phyloP scores from a whole-genome alignment of 2,329 filamentous ascomycete species.

The Aplosporella prunicola region DNA sequence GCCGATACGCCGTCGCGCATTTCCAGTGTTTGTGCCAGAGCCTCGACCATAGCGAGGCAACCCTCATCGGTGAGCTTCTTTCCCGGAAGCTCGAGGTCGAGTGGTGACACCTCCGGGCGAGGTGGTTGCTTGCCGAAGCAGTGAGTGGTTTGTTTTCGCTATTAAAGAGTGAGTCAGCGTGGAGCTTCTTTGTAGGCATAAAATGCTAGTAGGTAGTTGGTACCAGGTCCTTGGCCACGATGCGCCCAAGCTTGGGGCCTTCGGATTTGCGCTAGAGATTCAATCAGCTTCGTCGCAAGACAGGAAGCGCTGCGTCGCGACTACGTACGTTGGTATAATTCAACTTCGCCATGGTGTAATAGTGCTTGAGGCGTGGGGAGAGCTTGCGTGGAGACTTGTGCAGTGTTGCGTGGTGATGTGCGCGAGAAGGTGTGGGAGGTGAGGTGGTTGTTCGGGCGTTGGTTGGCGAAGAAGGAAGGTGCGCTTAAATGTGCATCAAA shows the following conservation, averaged over 20 bases:
- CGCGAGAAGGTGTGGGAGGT: not conserved
- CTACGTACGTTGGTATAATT: conserved; percentile 31
- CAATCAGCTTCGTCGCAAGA: conserved; percentile 13
- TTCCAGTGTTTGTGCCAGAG: conserved; percentile 31
- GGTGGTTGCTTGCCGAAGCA: conserved; percentile 16
- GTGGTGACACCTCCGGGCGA: conserved; percentile 18
- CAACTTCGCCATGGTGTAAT: conserved; percentile 17
- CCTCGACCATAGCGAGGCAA: conserved; percentile 33
- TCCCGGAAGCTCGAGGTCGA: conserved; percentile 38
- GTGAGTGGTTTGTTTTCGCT: conserved; percentile 24
- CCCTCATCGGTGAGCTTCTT: conserved; percentile 40
- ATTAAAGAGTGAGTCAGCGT: not conserved
- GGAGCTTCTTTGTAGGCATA: too few species aligned
- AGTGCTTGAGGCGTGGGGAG: not conserved
- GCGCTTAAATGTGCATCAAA: too few species aligned
- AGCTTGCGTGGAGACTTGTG: not conserved
- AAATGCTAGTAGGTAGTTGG: too few species aligned
- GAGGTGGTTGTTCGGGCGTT: not conserved
- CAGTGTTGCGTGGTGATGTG: not conserved
- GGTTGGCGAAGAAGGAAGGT: not conserved
- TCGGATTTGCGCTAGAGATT: conserved; percentile 33
- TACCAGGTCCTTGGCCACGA: conserved; percentile 37
- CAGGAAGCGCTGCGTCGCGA: not conserved
- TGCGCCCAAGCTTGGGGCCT: conserved; percentile 37
- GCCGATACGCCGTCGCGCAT: conserved; percentile 18